A percentile compares a stretch with the other conserved stretches of the same genome.
Conservation (phyloP, 176 grass and related monocot genomes). For the Tillandsia leiboldiana region DNA sequence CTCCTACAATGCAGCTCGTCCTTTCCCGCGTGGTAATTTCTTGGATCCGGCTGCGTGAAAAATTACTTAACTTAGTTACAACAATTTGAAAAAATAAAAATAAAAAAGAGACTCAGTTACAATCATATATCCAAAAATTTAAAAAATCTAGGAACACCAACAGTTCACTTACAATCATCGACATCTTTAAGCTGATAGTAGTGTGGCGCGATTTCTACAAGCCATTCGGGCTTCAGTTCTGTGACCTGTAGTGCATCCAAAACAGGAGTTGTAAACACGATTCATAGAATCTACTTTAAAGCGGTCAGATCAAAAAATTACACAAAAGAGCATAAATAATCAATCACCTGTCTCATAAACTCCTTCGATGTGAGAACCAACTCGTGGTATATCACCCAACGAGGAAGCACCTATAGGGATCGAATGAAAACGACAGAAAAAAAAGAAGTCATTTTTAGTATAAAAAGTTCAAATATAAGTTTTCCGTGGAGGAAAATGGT, state of each 20-base stretch:
- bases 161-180: slow-evolving; percentile 54
- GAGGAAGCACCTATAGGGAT: slow-evolving; percentile 51
- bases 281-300: background rate
- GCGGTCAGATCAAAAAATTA: background rate
- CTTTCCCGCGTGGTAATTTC: slow-evolving; percentile 68
- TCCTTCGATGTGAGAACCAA: slow-evolving; percentile 88
- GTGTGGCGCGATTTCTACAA: slow-evolving; percentile 85
- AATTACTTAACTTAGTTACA: background rate
- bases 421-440: slow-evolving; percentile 5
- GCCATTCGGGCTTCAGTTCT: slow-evolving; percentile 75
- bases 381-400: slow-evolving; percentile 78
- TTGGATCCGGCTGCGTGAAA: slow-evolving; percentile 48
- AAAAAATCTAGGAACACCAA: slow-evolving; percentile 2
- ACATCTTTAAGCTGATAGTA: slow-evolving; percentile 94
- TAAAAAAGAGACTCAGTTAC: background rate
- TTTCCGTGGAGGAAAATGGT: background rate
- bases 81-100: slow-evolving; percentile 1
- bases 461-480: background rate
- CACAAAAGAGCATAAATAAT: background rate
- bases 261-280: slow-evolving; percentile 2
- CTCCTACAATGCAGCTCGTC: slow-evolving; percentile 44
- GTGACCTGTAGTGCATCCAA: slow-evolving; percentile 46
- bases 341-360: slow-evolving; percentile 79
- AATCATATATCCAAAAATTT: slow-evolving; percentile 1
- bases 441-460: background rate